Conservation (phyloP, 768 basidiomycete genomes). For the Pleurotus tuoliensis region DNA sequence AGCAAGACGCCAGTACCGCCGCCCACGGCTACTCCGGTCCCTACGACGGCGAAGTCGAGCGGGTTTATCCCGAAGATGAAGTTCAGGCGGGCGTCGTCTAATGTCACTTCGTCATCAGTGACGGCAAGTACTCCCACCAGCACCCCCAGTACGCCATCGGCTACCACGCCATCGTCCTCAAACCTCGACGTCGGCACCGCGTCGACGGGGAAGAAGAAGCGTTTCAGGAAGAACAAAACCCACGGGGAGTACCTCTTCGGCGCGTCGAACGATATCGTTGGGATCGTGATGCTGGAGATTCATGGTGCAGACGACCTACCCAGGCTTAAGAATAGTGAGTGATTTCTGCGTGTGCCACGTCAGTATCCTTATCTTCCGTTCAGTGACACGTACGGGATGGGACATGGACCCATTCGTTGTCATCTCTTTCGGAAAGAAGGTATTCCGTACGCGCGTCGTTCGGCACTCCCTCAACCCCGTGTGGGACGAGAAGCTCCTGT, state of each 20-base stretch:
- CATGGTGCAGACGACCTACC: slow-evolving; percentile 32
- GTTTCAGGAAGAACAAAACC: slow-evolving; percentile 16
- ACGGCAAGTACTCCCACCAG: background rate
- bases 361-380: slow-evolving; percentile 1
- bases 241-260: too few species aligned
- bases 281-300: too few species aligned
- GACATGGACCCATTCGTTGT: slow-evolving; percentile 99
- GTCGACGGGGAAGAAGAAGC: slow-evolving; percentile 7
- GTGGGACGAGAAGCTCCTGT: slow-evolving; percentile 95
- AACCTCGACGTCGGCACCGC: background rate
- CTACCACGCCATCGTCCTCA: background rate
- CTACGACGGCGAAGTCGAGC: background rate
- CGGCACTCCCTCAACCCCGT: slow-evolving; percentile 79
- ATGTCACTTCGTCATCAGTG: background rate
- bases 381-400: slow-evolving; percentile 84
- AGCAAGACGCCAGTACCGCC: slow-evolving; percentile 6
- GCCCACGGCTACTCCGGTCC: background rate
- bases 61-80: slow-evolving; percentile 10
- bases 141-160: background rate
- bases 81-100: slow-evolving; percentile 1
- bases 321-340: slow-evolving; percentile 79
- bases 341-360: background rate
- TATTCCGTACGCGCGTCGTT: slow-evolving; percentile 88
- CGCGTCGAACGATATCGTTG: too few species aligned
- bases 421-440: slow-evolving; percentile 93